A percentile compares a stretch with the other conserved stretches of the same genome.
phyloP scores from a whole-genome alignment of 306 rosid species.

The Rosa rugosa region DNA sequence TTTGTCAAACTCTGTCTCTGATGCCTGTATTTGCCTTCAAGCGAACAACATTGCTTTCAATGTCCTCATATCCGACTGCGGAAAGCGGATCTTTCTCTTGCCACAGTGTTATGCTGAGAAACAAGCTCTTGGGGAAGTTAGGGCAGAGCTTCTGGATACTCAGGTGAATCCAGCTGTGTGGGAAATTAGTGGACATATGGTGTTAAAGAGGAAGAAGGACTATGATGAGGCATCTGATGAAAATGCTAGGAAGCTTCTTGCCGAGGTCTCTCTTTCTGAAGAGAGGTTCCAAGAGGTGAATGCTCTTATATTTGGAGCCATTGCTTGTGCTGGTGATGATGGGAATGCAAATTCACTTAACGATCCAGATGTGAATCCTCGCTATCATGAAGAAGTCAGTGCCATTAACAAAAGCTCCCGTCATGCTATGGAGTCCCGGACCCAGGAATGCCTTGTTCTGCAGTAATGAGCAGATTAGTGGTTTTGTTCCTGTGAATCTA shows the following conservation, averaged over 20 bases:
- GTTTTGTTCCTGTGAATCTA: conserved; percentile 18
- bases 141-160: conserved; percentile 82
- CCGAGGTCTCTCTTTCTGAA: conserved; percentile 85
- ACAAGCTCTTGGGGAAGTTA: conserved; percentile 95
- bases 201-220: conserved; percentile 83
- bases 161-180: conserved; percentile 98
- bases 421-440: conserved; percentile 40
- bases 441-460: conserved; percentile 67
- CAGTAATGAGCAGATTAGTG: conserved; percentile 34
- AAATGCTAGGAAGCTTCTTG: conserved; percentile 91
- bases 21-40: conserved; percentile 83
- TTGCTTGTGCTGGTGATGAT: conserved; percentile 33
- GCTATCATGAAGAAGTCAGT: conserved; percentile 29
- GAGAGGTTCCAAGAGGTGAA: conserved; percentile 82
- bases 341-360: not conserved
- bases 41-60: conserved; percentile 78
- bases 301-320: conserved; percentile 68
- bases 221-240: conserved; percentile 92
- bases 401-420: conserved; percentile 30
- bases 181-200: conserved; percentile 99
- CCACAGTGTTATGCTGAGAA: conserved; percentile 99
- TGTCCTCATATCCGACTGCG: conserved; percentile 75
- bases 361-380: conserved; percentile 22
- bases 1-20: conserved; percentile 65
- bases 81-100: conserved; percentile 66